These are phyloP conservation scores for Fusarium anguioides DNA, from an alignment of 2,329 filamentous ascomycete genomes.

Conservation along the genomic window DNA sequence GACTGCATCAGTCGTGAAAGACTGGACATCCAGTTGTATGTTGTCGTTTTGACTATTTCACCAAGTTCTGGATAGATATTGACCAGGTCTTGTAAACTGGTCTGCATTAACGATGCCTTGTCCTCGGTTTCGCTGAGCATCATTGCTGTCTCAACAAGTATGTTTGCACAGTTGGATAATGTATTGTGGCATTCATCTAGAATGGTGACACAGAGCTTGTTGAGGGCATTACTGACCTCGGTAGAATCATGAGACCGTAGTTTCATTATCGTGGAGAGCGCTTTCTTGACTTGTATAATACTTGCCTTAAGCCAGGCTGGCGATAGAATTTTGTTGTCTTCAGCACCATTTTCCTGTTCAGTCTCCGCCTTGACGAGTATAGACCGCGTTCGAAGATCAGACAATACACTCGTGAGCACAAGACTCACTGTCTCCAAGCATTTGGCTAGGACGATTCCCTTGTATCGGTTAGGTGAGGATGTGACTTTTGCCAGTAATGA, in stretches of 20 bases:
- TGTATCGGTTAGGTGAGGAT: conserved; percentile 71
- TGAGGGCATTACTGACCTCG: conserved; percentile 75
- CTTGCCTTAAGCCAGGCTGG: conserved; percentile 83
- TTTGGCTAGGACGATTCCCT: conserved; percentile 68
- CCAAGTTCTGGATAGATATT: conserved; percentile 70
- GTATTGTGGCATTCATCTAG: conserved; percentile 83
- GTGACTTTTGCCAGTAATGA: conserved; percentile 83
- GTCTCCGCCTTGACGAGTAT: conserved; percentile 54
- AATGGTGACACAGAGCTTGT: conserved; percentile 77
- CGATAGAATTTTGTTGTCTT: conserved; percentile 55
- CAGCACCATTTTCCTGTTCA: conserved; percentile 35
- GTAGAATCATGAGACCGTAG: conserved; percentile 75
- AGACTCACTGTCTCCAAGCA: conserved; percentile 69
- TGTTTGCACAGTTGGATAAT: conserved; percentile 72
- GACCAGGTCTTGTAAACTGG: conserved; percentile 70
- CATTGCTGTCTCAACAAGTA: conserved; percentile 86
- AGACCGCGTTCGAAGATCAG: conserved; percentile 65
- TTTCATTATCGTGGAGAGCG: conserved; percentile 80
- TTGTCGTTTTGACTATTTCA: conserved; percentile 73
- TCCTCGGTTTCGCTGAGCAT: conserved; percentile 68
- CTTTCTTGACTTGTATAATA: conserved; percentile 82
- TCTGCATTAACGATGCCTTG: conserved; percentile 52
- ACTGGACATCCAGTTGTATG: conserved; percentile 84
- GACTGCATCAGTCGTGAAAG: conserved; percentile 86
- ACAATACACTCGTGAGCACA: conserved; percentile 65